Base-by-base conservation (phyloP, 257 asterid genomes). In the Osmanthus fragrans region DNA sequence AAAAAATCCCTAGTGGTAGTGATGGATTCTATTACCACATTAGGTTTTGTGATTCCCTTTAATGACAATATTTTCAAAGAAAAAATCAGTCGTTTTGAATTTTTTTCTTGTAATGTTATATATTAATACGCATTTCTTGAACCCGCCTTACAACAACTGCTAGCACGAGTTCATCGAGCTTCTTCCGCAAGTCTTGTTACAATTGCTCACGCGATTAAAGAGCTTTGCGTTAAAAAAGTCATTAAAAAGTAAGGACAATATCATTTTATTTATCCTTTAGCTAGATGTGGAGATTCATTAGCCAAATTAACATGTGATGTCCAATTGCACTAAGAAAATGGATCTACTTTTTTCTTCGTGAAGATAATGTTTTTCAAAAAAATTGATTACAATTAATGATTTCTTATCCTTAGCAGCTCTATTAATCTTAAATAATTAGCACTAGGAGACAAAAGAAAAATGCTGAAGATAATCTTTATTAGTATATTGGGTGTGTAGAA, bases 181-280 rank as follows among this genome's bases (percentile, higher is more conserved):
- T 45, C 54, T 45, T 45, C n/a, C 1, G 19, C 54, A 15, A 45
- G n/a, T 45, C 4, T 15, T 45, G 19, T 45, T 15, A 13, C 5
- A 1, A 45, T 12, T 45, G 47, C 16, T 40, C 47, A 40, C 54
- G 13, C 5, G 54, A 13, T 45, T 3, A 45, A 45, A 45, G 7
- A 45, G 5, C 7, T 45, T 13, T 45, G 19, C 6, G 4, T 13
- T 11, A 15, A 25, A 45, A 47, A 79, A 36, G 78, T 73, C 58
- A 21, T 64, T 34, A 0, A 73, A 42, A 67, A 79, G 75, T 66
- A 73, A 79, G 79, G 79, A 74, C 74, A 79, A 54, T 12, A 74
- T 66, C 77, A 29, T 47, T 37, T 75, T 40, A 37, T n/a, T 23
- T 40, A 45, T 45, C 6, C 54, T 45, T 45, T 45, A 45, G 5